Conservation (phyloP, 306 rosid species). For the Citrullus amarus region DNA sequence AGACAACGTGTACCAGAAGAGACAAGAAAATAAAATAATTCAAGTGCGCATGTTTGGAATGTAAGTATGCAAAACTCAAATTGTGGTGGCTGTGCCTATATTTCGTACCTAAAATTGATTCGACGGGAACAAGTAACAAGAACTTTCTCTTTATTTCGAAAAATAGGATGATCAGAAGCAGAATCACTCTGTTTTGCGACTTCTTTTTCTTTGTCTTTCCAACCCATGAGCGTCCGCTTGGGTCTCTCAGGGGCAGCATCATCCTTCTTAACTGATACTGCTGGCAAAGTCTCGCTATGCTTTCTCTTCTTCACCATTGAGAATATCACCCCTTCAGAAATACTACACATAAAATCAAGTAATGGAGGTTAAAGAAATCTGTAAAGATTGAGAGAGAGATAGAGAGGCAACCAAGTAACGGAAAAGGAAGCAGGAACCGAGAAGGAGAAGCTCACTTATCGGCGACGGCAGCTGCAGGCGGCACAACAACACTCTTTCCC, state of each 20-base stretch:
- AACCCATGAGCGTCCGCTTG: slow-evolving; percentile 57
- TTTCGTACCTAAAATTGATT: slow-evolving; percentile 50
- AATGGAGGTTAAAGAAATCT: too few species aligned
- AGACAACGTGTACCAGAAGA: neutral
- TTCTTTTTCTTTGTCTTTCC: slow-evolving; percentile 54
- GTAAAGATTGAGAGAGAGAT: too few species aligned
- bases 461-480: too few species aligned
- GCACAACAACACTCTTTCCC: too few species aligned
- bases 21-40: neutral
- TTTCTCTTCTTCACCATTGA: slow-evolving; percentile 87
- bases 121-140: slow-evolving; percentile 92
- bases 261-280: slow-evolving; percentile 31
- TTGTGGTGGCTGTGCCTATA: neutral
- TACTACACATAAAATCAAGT: too few species aligned
- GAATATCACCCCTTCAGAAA: neutral
- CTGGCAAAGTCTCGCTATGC: slow-evolving; percentile 36
- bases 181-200: slow-evolving; percentile 18
- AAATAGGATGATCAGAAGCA: slow-evolving; percentile 11
- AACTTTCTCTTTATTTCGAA: slow-evolving; percentile 88
- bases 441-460: too few species aligned
- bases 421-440: too few species aligned
- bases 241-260: slow-evolving; percentile 65
- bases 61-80: neutral
- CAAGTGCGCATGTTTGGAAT: neutral
- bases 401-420: too few species aligned